Percentiles rank a stretch among this genome's conserved stretches.
Evolutionary conservation across 305 asterid species (phyloP).

Genomic region (Rubia balearica): DNA sequence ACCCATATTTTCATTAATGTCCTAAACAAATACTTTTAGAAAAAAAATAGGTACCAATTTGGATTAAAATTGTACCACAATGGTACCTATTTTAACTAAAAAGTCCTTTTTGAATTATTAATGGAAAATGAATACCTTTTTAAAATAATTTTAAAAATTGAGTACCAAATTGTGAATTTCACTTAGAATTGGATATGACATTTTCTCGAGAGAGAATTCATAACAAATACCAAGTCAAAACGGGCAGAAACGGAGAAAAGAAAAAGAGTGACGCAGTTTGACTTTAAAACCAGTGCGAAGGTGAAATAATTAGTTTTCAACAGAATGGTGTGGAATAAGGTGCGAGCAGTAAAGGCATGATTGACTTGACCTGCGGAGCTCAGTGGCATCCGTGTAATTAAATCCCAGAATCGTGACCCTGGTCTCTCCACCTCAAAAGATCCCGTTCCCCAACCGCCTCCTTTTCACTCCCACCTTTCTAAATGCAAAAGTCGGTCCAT

Average conservation of each 20-base stretch:
- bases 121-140: too few species aligned
- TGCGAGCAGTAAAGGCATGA: neutral
- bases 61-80: too few species aligned
- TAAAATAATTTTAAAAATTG: too few species aligned
- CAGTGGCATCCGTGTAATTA: constrained; percentile 2
- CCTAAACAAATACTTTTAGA: too few species aligned
- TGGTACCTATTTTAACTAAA: too few species aligned
- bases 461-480: constrained; percentile 4
- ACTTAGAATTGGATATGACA: too few species aligned
- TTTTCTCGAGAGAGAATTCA: too few species aligned
- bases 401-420: neutral
- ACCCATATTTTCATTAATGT: too few species aligned
- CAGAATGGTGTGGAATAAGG: neutral
- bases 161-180: too few species aligned
- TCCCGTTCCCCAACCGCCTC: constrained; percentile 15
- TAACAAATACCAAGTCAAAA: neutral
- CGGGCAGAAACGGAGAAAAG: neutral
- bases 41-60: too few species aligned
- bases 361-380: constrained; percentile 1
- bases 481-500: neutral
- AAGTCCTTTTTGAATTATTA: too few species aligned
- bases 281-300: neutral
- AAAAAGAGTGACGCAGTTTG: neutral
- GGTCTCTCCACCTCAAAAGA: constrained; percentile 7
- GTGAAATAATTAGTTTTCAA: constrained; percentile 5